A percentile compares a stretch with the other conserved stretches of the same genome.
phyloP scores from a whole-genome alignment of 1,284 basidiomycete genomes.

The Erythrobasidium hasegawianum region DNA sequence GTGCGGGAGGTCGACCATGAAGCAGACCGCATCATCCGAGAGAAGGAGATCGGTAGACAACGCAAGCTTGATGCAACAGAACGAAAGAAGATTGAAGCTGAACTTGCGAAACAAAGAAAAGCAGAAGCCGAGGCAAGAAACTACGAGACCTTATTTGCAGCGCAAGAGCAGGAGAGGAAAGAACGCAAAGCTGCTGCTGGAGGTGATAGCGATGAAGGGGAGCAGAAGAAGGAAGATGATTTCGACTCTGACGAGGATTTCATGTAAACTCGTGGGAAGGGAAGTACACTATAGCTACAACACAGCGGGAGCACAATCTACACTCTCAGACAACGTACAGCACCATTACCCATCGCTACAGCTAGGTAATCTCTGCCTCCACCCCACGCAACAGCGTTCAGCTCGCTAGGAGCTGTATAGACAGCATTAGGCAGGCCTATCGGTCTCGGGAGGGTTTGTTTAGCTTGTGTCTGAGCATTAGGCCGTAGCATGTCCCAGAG shows the following conservation, averaged over 20 bases:
- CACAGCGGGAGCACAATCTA: not conserved
- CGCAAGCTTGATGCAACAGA: constrained; percentile 19
- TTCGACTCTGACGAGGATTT: constrained; percentile 42
- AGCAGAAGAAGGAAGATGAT: constrained; percentile 36
- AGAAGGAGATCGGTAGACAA: constrained; percentile 42
- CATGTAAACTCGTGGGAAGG: constrained; percentile 27
- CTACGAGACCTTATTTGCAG: constrained; percentile 64
- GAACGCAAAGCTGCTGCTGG: constrained; percentile 14
- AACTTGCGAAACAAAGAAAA: constrained; percentile 62
- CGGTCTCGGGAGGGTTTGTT: constrained; percentile 40
- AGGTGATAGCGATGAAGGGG: constrained; percentile 35
- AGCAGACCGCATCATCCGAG: constrained; percentile 74
- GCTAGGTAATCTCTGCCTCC: constrained; percentile 78
- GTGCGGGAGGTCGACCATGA: constrained; percentile 86
- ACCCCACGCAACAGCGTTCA: constrained; percentile 78
- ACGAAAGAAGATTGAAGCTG: constrained; percentile 44
- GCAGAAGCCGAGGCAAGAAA: constrained; percentile 72
- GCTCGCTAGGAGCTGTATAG: constrained; percentile 71
- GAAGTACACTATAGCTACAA: not conserved
- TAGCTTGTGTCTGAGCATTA: constrained; percentile 26
- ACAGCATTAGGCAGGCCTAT: constrained; percentile 72
- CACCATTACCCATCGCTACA: constrained; percentile 69
- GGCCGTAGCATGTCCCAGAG: constrained; percentile 36
- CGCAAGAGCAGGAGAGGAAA: constrained; percentile 30
- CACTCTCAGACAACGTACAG: constrained; percentile 56